A percentile compares a stretch with the other conserved stretches of the same genome.
These are phyloP conservation scores for Saccharomycopsis hybrid DNA, from an alignment of 1,139 yeast genomes.

Conservation along the genomic window DNA sequence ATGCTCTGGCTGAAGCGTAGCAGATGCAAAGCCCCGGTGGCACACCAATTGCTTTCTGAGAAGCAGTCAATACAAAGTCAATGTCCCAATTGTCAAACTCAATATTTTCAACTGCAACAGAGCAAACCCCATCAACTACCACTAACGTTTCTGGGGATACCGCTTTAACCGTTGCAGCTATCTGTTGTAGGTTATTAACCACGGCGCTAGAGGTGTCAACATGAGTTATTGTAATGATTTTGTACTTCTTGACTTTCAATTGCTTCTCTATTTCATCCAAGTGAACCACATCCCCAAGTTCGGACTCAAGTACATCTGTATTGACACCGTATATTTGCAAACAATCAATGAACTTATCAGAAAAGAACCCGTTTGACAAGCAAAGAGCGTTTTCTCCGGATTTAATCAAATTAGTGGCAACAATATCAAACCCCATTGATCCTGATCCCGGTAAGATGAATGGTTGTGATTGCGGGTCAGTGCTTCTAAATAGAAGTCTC, in stretches of 20 bases:
- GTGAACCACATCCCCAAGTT: conserved; percentile 67
- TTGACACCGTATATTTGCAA: conserved; percentile 67
- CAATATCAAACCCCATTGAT: conserved; percentile 92
- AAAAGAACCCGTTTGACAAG: conserved; percentile 84
- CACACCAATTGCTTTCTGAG: conserved; percentile 93
- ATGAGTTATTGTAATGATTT: conserved; percentile 79
- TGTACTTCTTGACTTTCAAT: conserved; percentile 45
- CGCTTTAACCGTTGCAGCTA: conserved; percentile 54
- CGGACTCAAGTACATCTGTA: conserved; percentile 54
- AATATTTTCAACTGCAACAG: conserved; percentile 81
- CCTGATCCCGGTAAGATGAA: conserved; percentile 86
- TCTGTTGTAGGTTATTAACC: conserved; percentile 60
- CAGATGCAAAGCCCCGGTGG: conserved; percentile 88
- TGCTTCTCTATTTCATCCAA: conserved; percentile 49
- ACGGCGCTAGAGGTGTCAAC: conserved; percentile 97
- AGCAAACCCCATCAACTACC: conserved; percentile 91
- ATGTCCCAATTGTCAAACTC: conserved; percentile 87
- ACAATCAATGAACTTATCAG: conserved; percentile 80
- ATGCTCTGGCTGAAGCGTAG: conserved; percentile 70
- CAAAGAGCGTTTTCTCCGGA: conserved; percentile 57
- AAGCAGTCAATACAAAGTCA: conserved; percentile 84
- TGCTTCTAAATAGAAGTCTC: conserved; percentile 68
- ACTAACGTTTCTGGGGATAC: conserved; percentile 75
- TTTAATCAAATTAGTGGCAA: conserved; percentile 66
- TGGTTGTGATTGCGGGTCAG: conserved; percentile 62